These are phyloP conservation scores for Metschnikowia lunata DNA, from an alignment of 805 yeast species.

Conservation along the genomic window DNA sequence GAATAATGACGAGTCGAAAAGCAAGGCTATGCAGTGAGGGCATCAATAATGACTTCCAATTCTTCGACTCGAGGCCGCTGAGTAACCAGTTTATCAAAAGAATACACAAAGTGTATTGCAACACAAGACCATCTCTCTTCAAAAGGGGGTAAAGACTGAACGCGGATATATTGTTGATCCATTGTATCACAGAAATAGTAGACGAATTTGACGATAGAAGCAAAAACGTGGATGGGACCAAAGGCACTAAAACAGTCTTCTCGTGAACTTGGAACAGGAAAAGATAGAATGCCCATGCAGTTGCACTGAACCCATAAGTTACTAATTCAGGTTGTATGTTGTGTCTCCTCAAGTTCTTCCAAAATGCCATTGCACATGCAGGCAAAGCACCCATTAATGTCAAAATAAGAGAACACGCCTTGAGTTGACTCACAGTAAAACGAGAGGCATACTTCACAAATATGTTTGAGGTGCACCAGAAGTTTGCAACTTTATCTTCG, in stretches of 20 bases:
- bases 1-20: slow-evolving; percentile 24
- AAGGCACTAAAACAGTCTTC: slow-evolving; percentile 82
- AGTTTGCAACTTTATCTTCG: slow-evolving; percentile 95
- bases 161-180: slow-evolving; percentile 81
- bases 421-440: slow-evolving; percentile 56
- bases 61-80: slow-evolving; percentile 50
- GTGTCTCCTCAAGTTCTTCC: slow-evolving; percentile 22
- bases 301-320: slow-evolving; percentile 70
- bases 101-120: slow-evolving; percentile 66
- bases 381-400: slow-evolving; percentile 43
- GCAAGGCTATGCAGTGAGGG: slow-evolving; percentile 20
- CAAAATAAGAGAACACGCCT: slow-evolving; percentile 48
- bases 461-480: slow-evolving; percentile 93
- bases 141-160: slow-evolving; percentile 89
- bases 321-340: slow-evolving; percentile 19
- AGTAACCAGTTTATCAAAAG: slow-evolving; percentile 74
- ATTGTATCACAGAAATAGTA: slow-evolving; percentile 68
- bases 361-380: slow-evolving; percentile 34
- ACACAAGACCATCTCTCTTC: slow-evolving; percentile 62
- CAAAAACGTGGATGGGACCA: slow-evolving; percentile 77
- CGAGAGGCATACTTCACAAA: slow-evolving; percentile 61
- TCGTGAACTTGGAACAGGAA: slow-evolving; percentile 97
- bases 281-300: slow-evolving; percentile 82
- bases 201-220: slow-evolving; percentile 49
- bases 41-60: slow-evolving; percentile 19